Base-by-base conservation (phyloP, 768 basidiomycete species). In the Suillus discolor region DNA sequence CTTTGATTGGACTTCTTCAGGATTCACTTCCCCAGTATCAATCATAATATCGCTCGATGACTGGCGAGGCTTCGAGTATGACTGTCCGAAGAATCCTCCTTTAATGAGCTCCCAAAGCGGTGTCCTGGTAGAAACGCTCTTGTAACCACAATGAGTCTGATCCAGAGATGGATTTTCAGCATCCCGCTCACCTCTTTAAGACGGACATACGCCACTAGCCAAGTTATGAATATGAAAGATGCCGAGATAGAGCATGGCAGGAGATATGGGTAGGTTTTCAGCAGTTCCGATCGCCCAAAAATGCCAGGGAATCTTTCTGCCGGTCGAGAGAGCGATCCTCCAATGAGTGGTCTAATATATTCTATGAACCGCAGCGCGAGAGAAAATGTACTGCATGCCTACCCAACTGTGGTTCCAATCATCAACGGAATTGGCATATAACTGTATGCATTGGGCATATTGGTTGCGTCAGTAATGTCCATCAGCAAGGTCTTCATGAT, bases 231-330 rank as follows among this genome's bases (percentile, higher is more conserved):
- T 1, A 86, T 79, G 70, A 87, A 82, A 1, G 82, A 83, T 1
- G 87, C 88, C 3, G 88, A 79, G 18, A 89, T 82, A 18, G 87
- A 81, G 70, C 90, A 91, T 0, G 90, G 85, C 20, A 92, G 79
- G 72, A 91, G 89, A 75, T 93, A 93, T 0, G 92, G 90, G 74
- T 89, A 89, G 61, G 81, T 72, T 68, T 80, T 82, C 82, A 88
- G 83, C 69, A 93, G 90, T 13, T 69, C 67, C 4, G 79, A 81
- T 39, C 77, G 65, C 57, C 88, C 88, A 67, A 93, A 92, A 1
- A 82, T 64, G 2, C 67, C 68, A 2, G 90, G 90, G 72, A 90
- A 91, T 28, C 84, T 85, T 49, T 92, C 89, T 61, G 83, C 81
- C 0, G 91, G 92, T 41, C 77, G 83, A 12, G 89, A 85, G 31